These are phyloP conservation scores for Nannizzia gypsea DNA, from an alignment of 2,329 filamentous ascomycete species.

Conservation along the genomic window DNA sequence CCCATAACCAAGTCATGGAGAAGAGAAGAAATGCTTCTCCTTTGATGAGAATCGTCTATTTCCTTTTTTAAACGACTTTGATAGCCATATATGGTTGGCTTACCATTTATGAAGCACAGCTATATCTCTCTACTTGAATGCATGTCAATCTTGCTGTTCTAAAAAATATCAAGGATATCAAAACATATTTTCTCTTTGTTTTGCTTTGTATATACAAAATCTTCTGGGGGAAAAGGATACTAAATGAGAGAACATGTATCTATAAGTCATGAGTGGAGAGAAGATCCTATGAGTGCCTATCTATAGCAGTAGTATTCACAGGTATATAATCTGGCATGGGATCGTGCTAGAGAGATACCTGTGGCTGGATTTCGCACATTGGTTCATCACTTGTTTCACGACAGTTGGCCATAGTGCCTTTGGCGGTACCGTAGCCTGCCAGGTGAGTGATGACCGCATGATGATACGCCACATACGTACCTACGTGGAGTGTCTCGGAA, in stretches of 20 bases:
- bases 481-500: background rate
- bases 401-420: too few species aligned
- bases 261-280: background rate
- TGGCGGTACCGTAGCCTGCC: too few species aligned
- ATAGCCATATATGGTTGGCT: background rate
- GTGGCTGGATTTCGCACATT: background rate
- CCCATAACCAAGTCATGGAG: constrained; percentile 39
- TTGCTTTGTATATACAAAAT: too few species aligned
- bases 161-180: too few species aligned
- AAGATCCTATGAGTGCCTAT: background rate
- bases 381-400: too few species aligned
- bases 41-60: constrained; percentile 11
- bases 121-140: background rate
- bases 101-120: too few species aligned
- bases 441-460: background rate
- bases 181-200: too few species aligned
- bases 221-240: too few species aligned
- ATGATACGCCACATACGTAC: background rate
- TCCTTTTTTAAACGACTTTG: constrained; percentile 7
- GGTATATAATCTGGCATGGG: too few species aligned
- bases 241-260: too few species aligned
- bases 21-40: constrained; percentile 8
- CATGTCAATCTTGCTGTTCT: too few species aligned
- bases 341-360: background rate
- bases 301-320: too few species aligned